These are phyloP conservation scores for Fraxinus angustifolia DNA, from an alignment of 305 asterid species.

Conservation along the genomic window DNA sequence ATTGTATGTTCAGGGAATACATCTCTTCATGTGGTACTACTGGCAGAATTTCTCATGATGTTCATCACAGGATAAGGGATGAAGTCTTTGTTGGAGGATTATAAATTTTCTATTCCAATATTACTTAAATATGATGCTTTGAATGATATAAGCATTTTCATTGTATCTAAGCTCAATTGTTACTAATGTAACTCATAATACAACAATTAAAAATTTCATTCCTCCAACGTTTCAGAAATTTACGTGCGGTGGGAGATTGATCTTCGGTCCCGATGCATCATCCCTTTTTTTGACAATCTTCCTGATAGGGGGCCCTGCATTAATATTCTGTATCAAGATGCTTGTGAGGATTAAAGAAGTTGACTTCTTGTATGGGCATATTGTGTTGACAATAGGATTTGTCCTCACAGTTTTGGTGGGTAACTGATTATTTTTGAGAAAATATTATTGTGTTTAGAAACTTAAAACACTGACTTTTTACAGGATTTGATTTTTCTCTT, in stretches of 20 bases:
- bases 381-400: constrained; percentile 46
- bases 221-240: constrained; percentile 44
- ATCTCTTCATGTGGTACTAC: not conserved
- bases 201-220: not conserved
- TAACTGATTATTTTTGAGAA: not conserved
- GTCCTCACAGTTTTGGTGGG: constrained; percentile 67
- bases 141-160: not conserved
- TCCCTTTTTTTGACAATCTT: constrained; percentile 35
- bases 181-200: not conserved
- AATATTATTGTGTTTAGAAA: not conserved
- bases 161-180: not conserved
- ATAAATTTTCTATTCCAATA: not conserved
- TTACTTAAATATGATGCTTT: not conserved
- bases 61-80: not conserved
- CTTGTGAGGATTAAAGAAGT: constrained; percentile 26
- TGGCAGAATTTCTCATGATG: not conserved
- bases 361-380: constrained; percentile 41
- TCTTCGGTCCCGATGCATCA: constrained; percentile 45
- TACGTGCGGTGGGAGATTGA: constrained; percentile 43
- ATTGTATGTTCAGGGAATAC: not conserved
- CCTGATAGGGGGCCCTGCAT: constrained; percentile 40
- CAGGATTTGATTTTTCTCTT: constrained; percentile 74
- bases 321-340: constrained; percentile 36
- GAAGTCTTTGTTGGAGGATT: not conserved
- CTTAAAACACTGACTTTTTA: constrained; percentile 15